These are phyloP conservation scores for Cryptosporidium sp. DNA, from an alignment of 169 alveolate genomes.

Conservation along the genomic window DNA sequence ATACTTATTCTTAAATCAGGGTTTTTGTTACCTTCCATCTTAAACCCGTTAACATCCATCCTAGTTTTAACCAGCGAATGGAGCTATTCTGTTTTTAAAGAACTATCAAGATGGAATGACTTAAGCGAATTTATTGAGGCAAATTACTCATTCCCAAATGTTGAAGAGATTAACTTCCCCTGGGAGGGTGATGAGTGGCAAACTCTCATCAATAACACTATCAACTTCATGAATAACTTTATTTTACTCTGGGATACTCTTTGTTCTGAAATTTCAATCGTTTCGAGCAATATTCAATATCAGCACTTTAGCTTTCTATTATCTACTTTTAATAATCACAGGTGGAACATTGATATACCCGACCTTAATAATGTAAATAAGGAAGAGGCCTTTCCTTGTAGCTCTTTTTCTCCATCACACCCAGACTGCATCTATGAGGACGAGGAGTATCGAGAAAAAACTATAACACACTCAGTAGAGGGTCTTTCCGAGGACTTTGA, in stretches of 20 bases:
- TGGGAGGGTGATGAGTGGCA: conserved; percentile 29
- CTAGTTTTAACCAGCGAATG: conserved; percentile 47
- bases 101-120: conserved; percentile 44
- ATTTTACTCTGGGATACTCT: conserved; percentile 35
- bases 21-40: conserved; percentile 30
- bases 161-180: background rate
- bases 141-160: background rate
- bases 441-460: background rate
- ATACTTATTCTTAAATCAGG: conserved; percentile 25
- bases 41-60: conserved; percentile 46
- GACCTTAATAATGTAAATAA: background rate
- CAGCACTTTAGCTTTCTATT: conserved; percentile 35
- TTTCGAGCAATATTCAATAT: conserved; percentile 43
- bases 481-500: background rate
- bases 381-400: background rate
- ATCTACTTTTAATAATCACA: conserved; percentile 32
- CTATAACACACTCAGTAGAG: background rate
- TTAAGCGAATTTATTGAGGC: background rate
- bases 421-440: background rate
- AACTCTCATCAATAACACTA: background rate
- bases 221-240: conserved; percentile 40
- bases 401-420: background rate
- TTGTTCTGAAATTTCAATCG: conserved; percentile 54
- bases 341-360: conserved; percentile 40
- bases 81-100: conserved; percentile 5